Conservation (phyloP, 768 basidiomycete species). For the Sporobolomyces pararoseus region DNA sequence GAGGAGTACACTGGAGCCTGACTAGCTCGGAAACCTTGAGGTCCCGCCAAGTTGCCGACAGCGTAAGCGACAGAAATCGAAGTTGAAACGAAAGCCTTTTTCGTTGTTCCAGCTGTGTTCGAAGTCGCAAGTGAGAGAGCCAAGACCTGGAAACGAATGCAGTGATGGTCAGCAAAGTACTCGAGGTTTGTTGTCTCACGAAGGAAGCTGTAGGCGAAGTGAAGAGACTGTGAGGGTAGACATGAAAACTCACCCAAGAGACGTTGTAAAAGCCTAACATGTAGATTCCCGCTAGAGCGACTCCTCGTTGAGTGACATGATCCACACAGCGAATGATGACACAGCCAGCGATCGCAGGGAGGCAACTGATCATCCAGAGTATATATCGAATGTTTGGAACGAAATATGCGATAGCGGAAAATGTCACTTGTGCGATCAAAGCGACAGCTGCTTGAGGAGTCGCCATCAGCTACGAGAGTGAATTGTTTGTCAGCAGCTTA, state of each 20-base stretch:
- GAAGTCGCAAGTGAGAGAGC: conserved; percentile 20
- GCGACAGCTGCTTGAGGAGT: conserved; percentile 36
- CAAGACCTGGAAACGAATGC: neutral
- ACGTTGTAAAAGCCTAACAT: conserved; percentile 11
- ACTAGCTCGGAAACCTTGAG: conserved; percentile 1
- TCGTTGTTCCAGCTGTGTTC: conserved; percentile 22
- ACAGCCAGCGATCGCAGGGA: conserved; percentile 24
- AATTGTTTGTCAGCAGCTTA: no score
- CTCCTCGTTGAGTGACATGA: conserved; percentile 13
- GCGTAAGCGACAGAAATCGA: conserved; percentile 11
- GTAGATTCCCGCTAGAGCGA: conserved; percentile 10
- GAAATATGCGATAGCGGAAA: conserved; percentile 24
- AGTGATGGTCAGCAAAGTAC: neutral
- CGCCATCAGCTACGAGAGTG: conserved; percentile 22
- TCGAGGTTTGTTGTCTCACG: no score
- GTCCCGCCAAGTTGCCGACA: conserved; percentile 1
- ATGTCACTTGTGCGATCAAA: conserved; percentile 16
- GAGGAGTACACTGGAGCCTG: conserved; percentile 5
- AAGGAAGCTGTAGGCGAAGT: neutral
- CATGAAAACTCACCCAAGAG: neutral
- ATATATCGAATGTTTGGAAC: conserved; percentile 31
- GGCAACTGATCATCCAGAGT: conserved; percentile 28
- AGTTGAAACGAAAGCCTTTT: conserved; percentile 17
- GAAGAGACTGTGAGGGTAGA: no score
- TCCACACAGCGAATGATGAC: conserved; percentile 22